Percentiles rank a stretch among this genome's conserved stretches.
Conservation (phyloP, 371 early-diverging fungal species). For the Mortierella sp. region DNA sequence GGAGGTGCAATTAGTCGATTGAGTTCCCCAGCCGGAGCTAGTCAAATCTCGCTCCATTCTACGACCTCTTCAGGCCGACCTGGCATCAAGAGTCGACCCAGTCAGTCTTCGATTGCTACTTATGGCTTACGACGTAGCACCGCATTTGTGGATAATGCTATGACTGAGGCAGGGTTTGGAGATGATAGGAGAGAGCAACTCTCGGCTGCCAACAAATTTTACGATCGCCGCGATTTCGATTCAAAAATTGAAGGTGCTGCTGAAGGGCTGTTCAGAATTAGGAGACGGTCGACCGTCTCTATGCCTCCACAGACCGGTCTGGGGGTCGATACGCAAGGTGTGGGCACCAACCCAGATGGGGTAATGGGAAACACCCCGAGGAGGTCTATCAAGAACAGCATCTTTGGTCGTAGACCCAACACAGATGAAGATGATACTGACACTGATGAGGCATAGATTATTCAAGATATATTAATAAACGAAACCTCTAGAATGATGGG, state of each 20-base stretch:
- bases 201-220: slow-evolving; percentile 33
- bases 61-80: background rate
- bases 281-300: background rate
- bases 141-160: slow-evolving; percentile 40
- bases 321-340: background rate
- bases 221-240: slow-evolving; percentile 55
- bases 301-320: background rate
- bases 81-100: background rate
- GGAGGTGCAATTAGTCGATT: background rate
- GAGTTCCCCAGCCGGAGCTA: background rate
- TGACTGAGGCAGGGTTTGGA: slow-evolving; percentile 36
- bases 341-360: background rate
- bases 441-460: slow-evolving; percentile 10
- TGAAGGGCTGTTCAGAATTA: slow-evolving; percentile 14
- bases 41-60: slow-evolving; percentile 6
- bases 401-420: background rate
- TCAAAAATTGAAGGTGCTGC: slow-evolving; percentile 15
- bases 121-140: slow-evolving; percentile 23
- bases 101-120: background rate
- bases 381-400: background rate
- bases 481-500: background rate
- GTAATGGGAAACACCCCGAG: background rate
- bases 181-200: slow-evolving; percentile 25
- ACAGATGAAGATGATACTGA: slow-evolving; percentile 17
- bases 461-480: too few species aligned